A percentile compares a stretch with the other conserved stretches of the same genome.
Evolutionary conservation across 75 land plant genomes (phyloP).

Genomic region (Larix kaempferi): DNA sequence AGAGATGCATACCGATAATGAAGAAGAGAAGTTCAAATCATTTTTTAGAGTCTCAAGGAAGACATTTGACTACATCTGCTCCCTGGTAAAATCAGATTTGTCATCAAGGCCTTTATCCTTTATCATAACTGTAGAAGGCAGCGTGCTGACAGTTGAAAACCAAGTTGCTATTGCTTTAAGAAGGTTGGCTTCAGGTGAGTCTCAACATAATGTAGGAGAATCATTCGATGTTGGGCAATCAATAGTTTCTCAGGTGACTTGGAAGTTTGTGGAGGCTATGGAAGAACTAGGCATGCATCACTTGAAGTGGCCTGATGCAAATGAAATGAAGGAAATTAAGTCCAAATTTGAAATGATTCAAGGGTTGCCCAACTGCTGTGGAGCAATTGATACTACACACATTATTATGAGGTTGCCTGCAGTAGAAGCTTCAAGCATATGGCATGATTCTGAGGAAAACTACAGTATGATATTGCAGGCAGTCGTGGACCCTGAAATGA

Average conservation of each 20-base stretch:
- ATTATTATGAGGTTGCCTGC: constrained; percentile 84
- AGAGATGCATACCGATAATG: constrained; percentile 20
- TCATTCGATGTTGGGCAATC: constrained; percentile 92
- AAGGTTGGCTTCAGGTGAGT: constrained; percentile 85
- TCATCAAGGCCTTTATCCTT: constrained; percentile 77
- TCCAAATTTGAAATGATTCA: constrained; percentile 39
- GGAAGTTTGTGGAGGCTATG: constrained; percentile 86
- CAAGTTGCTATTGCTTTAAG: constrained; percentile 90
- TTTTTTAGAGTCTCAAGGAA: constrained; percentile 73
- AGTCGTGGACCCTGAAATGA: constrained; percentile 66
- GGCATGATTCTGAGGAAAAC: constrained; percentile 77
- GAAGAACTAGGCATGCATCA: constrained; percentile 81
- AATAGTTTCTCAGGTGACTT: constrained; percentile 86
- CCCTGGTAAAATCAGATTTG: constrained; percentile 73
- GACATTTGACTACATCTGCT: constrained; percentile 86
- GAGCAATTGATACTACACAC: constrained; percentile 92
- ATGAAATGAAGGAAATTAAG: constrained; percentile 57
- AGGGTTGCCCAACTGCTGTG: constrained; percentile 86
- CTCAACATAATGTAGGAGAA: constrained; percentile 78
- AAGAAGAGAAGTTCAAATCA: constrained; percentile 58
- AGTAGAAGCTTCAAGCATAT: constrained; percentile 77
- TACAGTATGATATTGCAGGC: constrained; percentile 92
- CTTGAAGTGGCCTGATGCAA: constrained; percentile 74
- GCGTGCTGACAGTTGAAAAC: constrained; percentile 84
- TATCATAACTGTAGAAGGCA: constrained; percentile 79